Conservation (phyloP, 2,329 filamentous ascomycete genomes). For the Xylaria sp. region DNA sequence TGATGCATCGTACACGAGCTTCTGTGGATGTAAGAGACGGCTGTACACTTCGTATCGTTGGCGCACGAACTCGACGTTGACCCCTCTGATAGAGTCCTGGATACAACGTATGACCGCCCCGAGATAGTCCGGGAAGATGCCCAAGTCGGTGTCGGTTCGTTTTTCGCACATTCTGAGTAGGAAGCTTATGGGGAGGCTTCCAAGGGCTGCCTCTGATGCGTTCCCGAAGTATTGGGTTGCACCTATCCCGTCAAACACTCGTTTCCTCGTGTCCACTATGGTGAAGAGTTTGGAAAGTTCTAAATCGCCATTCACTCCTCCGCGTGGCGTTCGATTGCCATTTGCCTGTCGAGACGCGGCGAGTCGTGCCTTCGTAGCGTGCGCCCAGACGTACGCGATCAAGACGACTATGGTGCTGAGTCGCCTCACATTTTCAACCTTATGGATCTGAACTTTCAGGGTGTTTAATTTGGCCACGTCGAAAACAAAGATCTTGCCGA, state of each 20-base stretch:
- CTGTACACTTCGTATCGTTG: conserved; percentile 2
- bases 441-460: neutral
- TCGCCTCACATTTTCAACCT: neutral
- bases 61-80: conserved; percentile 1
- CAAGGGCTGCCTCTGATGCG: neutral
- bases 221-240: conserved; percentile 8
- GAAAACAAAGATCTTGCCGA: conserved; percentile 7
- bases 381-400: conserved; percentile 4
- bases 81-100: neutral
- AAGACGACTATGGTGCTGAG: conserved; percentile 2
- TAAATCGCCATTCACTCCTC: neutral
- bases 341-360: neutral
- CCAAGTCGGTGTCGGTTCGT: neutral
- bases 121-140: neutral
- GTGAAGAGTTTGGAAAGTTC: conserved; percentile 2
- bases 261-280: conserved; percentile 7
- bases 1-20: neutral
- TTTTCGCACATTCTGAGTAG: neutral
- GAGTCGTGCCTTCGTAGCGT: conserved; percentile 6
- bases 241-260: neutral
- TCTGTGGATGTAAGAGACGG: neutral
- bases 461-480: neutral
- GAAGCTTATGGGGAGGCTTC: neutral
- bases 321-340: neutral
- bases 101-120: neutral